Base-by-base conservation (phyloP, 2,329 filamentous ascomycete species). In the Fusarium fujikuroi region DNA sequence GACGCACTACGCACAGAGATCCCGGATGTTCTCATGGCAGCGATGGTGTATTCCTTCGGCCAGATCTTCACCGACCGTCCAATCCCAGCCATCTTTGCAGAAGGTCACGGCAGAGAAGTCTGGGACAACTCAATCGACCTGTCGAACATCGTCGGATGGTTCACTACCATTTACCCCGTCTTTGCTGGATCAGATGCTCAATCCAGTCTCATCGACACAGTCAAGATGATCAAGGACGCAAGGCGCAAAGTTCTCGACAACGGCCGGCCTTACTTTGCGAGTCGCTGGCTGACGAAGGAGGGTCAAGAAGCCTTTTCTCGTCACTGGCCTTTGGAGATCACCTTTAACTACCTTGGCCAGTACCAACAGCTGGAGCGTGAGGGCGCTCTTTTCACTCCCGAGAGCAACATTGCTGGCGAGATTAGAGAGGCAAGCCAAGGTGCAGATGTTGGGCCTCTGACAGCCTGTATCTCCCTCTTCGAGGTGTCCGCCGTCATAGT, bases 401-500 rank as follows among this genome's bases (percentile, higher is more conserved):
- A 50, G 3, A 50, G 64, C 1, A 69, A 65, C 1, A 76, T 76
- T 18, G 73, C 73, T 0, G 72, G 72, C 7, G 72, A 74, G 40
- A 53, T 74, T 2, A 74, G 43, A 3, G 60, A 61, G 36, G 73
- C 74, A 2, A 70, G 34, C 2, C 49, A 65, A 7, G 73, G 74
- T 2, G 64, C 73, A 28, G 73, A 75, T 3, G 9, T 76, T 1
- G 73, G 73, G 4, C 43, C 64, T 9, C 3, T 61, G 6, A 63
- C 73, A 10, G 43, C 68, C n/a, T 72, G 73, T 30, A 84, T 87
- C n/a, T 83, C 86, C 1, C 73, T 86, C 2, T 86, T 87, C 28
- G 86, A 87, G 68, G 79, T 87, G 23, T 85, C 83, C 9, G 82
- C 85, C 18, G 82, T 83, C 56, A 79, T 86, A 25, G 81, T 85